A percentile compares a stretch with the other conserved stretches of the same genome.
Conservation (phyloP, 805 yeast species). For the Gaillardinia entomophila region DNA sequence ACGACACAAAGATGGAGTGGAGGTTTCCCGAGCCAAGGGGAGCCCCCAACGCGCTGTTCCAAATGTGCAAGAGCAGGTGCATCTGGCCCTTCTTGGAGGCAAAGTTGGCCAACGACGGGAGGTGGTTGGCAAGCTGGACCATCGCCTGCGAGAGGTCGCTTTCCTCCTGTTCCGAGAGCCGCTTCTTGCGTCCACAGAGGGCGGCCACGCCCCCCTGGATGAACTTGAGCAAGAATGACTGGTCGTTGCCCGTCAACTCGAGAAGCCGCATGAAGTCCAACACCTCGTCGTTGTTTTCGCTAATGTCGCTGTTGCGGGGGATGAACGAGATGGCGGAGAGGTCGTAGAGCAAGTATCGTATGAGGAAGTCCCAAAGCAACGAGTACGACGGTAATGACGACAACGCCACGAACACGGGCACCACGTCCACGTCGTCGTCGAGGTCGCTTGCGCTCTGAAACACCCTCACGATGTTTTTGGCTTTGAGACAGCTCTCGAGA, state of each 20-base stretch:
- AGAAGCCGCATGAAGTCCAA: constrained; percentile 24
- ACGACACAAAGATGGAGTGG: constrained; percentile 17
- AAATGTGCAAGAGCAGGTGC: constrained; percentile 17
- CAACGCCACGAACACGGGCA: constrained; percentile 24
- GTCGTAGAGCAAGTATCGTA: constrained; percentile 41
- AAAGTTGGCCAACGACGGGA: constrained; percentile 17
- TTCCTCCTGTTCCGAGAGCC: constrained; percentile 10
- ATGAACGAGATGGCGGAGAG: constrained; percentile 25
- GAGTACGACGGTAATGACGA: constrained; percentile 27
- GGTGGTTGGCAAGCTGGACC: constrained; percentile 16
- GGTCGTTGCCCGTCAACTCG: constrained; percentile 18
- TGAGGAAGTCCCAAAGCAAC: constrained; percentile 31
- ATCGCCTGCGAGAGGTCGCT: constrained; percentile 10
- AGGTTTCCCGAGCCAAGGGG: constrained; percentile 10
- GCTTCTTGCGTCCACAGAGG: constrained; percentile 15
- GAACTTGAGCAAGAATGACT: constrained; percentile 25
- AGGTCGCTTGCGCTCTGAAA: constrained; percentile 7
- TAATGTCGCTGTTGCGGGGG: constrained; percentile 5
- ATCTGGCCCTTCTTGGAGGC: constrained; percentile 4
- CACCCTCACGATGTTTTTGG: constrained; percentile 12
- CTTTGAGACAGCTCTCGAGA: constrained; percentile 14
- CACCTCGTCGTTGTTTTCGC: constrained; percentile 14
- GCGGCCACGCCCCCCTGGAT: constrained; percentile 34
- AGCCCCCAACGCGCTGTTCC: constrained; percentile 17
- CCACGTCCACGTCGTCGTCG: constrained; percentile 5